Evolutionary conservation across 352 stramenopile species (phyloP).

Genomic region (Globisporangium okanoganense): DNA sequence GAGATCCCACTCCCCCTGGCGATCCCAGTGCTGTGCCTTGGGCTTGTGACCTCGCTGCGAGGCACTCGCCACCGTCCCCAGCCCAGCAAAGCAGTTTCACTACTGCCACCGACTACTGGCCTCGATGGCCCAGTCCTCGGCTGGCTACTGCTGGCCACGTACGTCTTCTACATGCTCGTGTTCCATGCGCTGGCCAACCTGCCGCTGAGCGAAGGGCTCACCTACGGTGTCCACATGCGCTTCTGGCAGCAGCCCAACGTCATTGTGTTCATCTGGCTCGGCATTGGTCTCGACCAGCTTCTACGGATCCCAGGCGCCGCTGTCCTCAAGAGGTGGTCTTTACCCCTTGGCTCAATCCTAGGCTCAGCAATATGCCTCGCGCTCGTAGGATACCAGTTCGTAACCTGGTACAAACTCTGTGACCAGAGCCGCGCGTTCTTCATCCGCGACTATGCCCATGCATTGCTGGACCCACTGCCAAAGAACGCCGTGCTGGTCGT

Average conservation of each 20-base stretch:
- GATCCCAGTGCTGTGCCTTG: constrained; percentile 30
- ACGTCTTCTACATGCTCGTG: constrained; percentile 91
- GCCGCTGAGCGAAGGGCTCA: constrained; percentile 87
- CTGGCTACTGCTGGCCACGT: constrained; percentile 42
- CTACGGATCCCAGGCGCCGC: constrained; percentile 8
- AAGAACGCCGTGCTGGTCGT: constrained; percentile 80
- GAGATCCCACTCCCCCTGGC: constrained; percentile 52
- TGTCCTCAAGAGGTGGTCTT: too few relatives aligned
- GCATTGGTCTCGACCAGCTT: constrained; percentile 40
- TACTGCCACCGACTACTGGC: neutral
- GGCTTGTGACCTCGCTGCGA: constrained; percentile 24
- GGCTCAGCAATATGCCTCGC: constrained; percentile 13
- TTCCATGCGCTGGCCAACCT: constrained; percentile 95
- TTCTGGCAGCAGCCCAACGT: constrained; percentile 95
- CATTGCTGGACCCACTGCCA: constrained; percentile 84
- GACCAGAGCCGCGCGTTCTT: constrained; percentile 54
- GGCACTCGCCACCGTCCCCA: neutral
- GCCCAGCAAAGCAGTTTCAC: neutral
- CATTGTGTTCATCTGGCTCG: constrained; percentile 85
- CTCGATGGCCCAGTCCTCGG: constrained; percentile 8
- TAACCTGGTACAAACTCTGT: constrained; percentile 38
- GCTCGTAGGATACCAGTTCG: constrained; percentile 28
- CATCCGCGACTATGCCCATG: constrained; percentile 84
- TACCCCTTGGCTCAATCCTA: neutral
- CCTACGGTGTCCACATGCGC: constrained; percentile 93